Base-by-base conservation (phyloP, 441 rosid genomes). In the Arabidopsis hybrid region DNA sequence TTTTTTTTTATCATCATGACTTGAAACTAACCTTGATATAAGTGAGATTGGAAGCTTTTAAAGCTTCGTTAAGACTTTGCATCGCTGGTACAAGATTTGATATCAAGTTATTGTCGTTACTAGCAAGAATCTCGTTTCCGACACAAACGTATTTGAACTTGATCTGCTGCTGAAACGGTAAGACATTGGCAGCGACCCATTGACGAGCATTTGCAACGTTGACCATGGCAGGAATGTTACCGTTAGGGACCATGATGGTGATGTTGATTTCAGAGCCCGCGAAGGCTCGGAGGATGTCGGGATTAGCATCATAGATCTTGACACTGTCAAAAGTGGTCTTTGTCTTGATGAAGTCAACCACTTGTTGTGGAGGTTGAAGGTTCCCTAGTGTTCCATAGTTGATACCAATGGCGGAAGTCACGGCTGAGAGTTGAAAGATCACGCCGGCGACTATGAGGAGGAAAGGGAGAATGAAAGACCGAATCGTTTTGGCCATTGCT, bases 21-120 rank as follows among this genome's bases (percentile, higher is more conserved):
- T 49, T 49, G 26, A 16, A 17, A 49, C 52, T 49, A 49, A 49
- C 52, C 52, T 16, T 49, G 7, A 49, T 49, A 49, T 49, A 1
- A 0, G 21, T 4, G 26, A 49, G 52, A 49, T 26, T 26, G 26
- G 52, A 16, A 49, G 52, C 52, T 49, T 49, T 16, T 5, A 49
- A 49, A 16, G 52, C 52, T 49, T 49, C 26, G 11, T 49, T 16
- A 49, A 49, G 52, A 49, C 52, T 49, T 49, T 49, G 12, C 52
- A 49, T 49, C 11, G 52, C 52, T 16, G 52, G 52, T 9, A 49
- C 52, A 49, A 49, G 52, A 49, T 49, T 49, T 49, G 52, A 49
- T 49, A 49, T 49, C 52, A 49, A 17, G 52, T 17, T 49, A 16
- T 49, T 49, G 52, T 49, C 52, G 8, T 49, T 17, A 49, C 26